phyloP scores from a whole-genome alignment of 2,329 filamentous ascomycete species.

The Aspergillus neoniger region DNA sequence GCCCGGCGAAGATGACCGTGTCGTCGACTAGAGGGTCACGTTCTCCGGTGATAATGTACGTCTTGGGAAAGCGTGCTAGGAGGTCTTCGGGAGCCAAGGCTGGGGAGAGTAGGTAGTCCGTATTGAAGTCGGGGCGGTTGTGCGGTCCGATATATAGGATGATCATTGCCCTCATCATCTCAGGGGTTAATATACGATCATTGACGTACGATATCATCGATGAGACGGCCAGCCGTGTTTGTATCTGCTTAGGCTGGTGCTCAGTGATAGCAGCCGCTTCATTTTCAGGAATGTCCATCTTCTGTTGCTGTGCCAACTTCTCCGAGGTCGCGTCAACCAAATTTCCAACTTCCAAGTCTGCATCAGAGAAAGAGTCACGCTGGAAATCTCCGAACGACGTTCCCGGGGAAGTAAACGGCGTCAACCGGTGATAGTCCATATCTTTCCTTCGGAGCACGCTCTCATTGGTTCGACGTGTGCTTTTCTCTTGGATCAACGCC shows the following conservation, averaged over 20 bases:
- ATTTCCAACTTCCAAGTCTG: slow-evolving; percentile 18
- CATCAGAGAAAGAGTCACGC: slow-evolving; percentile 20
- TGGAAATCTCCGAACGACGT: slow-evolving; percentile 69
- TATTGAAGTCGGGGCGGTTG: slow-evolving; percentile 86
- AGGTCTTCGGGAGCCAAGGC: slow-evolving; percentile 84
- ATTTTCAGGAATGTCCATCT: slow-evolving; percentile 34
- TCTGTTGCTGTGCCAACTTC: slow-evolving; percentile 32
- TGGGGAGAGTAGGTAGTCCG: slow-evolving; percentile 87
- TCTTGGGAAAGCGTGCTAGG: slow-evolving; percentile 86
- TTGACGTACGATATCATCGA: slow-evolving; percentile 99
- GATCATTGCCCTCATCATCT: slow-evolving; percentile 99
- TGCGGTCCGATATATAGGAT: slow-evolving; percentile 95
- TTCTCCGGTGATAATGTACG: slow-evolving; percentile 91
- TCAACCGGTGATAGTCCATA: slow-evolving; percentile 82
- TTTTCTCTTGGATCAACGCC: slow-evolving; percentile 83
- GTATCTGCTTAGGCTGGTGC: slow-evolving; percentile 56
- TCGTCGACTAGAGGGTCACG: slow-evolving; percentile 94
- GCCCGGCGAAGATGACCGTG: slow-evolving; percentile 91
- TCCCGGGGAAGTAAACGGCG: slow-evolving; percentile 72
- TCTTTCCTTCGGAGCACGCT: slow-evolving; percentile 80
- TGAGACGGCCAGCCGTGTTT: slow-evolving; percentile 87
- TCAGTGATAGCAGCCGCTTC: slow-evolving; percentile 38
- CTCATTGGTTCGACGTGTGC: slow-evolving; percentile 74
- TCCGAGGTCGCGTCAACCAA: slow-evolving; percentile 26
- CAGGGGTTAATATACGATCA: slow-evolving; percentile 88